Evolutionary conservation across 768 basidiomycete genomes (phyloP).

Genomic region (Rhizopogon vulgaris): DNA sequence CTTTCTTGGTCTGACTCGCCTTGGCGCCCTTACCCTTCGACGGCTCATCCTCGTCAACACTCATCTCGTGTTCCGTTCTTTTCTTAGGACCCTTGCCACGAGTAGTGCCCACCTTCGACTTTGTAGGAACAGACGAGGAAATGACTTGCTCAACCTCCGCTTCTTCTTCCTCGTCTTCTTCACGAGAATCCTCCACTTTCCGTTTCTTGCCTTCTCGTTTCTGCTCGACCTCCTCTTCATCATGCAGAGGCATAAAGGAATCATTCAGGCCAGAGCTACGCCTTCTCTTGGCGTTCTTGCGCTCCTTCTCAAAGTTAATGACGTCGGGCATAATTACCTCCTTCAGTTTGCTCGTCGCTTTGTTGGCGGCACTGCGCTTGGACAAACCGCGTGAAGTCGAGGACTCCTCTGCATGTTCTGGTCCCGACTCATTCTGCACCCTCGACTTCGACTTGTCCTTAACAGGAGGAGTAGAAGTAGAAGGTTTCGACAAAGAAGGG

Average conservation of each 20-base stretch:
- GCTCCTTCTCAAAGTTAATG: conserved; percentile 60
- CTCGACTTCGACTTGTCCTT: conserved; percentile 3
- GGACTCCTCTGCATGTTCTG: conserved; percentile 1
- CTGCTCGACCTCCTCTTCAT: conserved; percentile 9
- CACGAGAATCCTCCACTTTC: conserved; percentile 12
- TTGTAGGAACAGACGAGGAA: conserved; percentile 5
- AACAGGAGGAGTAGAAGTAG: neutral
- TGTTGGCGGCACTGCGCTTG: conserved; percentile 50
- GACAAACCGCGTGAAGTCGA: conserved; percentile 14
- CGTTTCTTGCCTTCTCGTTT: conserved; percentile 14
- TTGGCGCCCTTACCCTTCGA: conserved; percentile 4
- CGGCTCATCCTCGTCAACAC: conserved; percentile 5
- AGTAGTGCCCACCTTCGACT: neutral
- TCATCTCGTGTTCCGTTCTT: neutral
- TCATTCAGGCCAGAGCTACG: conserved; percentile 28
- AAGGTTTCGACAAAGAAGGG: conserved; percentile 13
- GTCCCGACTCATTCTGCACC: neutral
- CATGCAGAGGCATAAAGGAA: conserved; percentile 7
- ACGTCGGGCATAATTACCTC: conserved; percentile 74
- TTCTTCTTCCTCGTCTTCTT: conserved; percentile 20
- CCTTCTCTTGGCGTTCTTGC: conserved; percentile 34
- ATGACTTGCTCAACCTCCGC: conserved; percentile 15
- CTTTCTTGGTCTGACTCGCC: conserved; percentile 9
- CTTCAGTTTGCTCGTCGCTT: conserved; percentile 38
- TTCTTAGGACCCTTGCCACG: conserved; percentile 4